Evolutionary conservation across 331 rosid species (phyloP), one percentile per base, ranked within the genome.

Genomic region (Malus hybrid): DNA sequence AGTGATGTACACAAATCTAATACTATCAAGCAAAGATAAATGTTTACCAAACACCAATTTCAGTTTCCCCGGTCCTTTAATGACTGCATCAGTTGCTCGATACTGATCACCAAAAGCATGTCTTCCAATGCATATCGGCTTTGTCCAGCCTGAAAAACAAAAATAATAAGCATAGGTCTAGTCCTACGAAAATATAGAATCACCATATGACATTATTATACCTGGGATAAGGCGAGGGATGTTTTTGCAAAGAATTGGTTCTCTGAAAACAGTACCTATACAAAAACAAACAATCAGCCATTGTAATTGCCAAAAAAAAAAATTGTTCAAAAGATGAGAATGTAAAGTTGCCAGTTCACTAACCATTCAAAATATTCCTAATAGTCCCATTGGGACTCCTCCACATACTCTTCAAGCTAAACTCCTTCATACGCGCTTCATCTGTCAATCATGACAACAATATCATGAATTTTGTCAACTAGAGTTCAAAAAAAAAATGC

Each of bases 101-200:
- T 94, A 94, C 85, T 94, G 99, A 73, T 94, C 99, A 52, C 99
- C 99, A 76, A 94, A 94, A 63, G 99, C 99, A 86, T 94, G 99
- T 74, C 99, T 90, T 82, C 99, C 99, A 46, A 94, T 90, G 81
- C 99, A 94, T 74, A 94, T 94, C 34, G 97, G 81, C 86, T 89
- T 92, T 11, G 90, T 92, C 99, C 99, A 94, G 70, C 99, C 99
- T 94, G 78, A 69, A 42, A 8, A 85, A 55, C 31, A 19, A 48
- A 42, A 24, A 24, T 2, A 66, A 80, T 77, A 73, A 57, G 83
- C 72, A 76, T n/a, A 66, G 13, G 36, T 24, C 63, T 20, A 64
- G 34, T 67, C 59, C 81, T 68, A 11, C 10, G 2, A 48, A 28
- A 76, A 15, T 10, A 69, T 69, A 8, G 14, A 59, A 46, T 70